These are phyloP conservation scores for Boletellus ananiceps DNA, from an alignment of 768 basidiomycete genomes.

Conservation along the genomic window DNA sequence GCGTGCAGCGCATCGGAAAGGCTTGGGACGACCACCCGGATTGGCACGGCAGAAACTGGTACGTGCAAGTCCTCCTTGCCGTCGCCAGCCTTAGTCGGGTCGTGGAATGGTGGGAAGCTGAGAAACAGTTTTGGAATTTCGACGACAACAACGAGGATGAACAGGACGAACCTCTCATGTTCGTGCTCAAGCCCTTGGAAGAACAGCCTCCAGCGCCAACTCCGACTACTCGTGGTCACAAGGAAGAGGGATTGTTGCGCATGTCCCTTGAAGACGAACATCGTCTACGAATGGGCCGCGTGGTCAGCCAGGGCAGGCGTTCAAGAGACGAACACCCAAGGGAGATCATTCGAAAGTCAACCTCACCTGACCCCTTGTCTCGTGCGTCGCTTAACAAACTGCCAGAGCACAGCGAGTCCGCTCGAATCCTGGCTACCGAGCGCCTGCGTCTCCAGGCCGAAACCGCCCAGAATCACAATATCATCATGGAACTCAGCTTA, in stretches of 20 bases:
- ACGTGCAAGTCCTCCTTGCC: constrained; percentile 92
- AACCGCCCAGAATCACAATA: constrained; percentile 92
- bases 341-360: constrained; percentile 38
- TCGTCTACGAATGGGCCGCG: constrained; percentile 44
- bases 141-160: constrained; percentile 88
- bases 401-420: constrained; percentile 65
- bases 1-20: constrained; percentile 87
- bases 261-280: constrained; percentile 30
- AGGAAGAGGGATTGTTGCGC: constrained; percentile 36
- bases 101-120: constrained; percentile 99
- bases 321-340: constrained; percentile 57
- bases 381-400: constrained; percentile 39
- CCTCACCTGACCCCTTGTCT: constrained; percentile 34
- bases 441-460: constrained; percentile 87
- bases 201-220: constrained; percentile 44
- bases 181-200: constrained; percentile 87
- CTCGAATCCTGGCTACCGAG: constrained; percentile 82
- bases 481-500: constrained; percentile 90
- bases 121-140: constrained; percentile 99
- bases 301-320: constrained; percentile 48
- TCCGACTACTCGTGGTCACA: constrained; percentile 36
- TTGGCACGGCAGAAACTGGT: constrained; percentile 98
- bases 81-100: constrained; percentile 95
- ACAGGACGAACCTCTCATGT: constrained; percentile 85
- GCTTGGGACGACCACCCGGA: constrained; percentile 98